Evolutionary conservation across 2,329 filamentous ascomycete genomes (phyloP), one percentile per base, ranked within the genome.

Genomic region (Thielaviopsis punctulata): DNA sequence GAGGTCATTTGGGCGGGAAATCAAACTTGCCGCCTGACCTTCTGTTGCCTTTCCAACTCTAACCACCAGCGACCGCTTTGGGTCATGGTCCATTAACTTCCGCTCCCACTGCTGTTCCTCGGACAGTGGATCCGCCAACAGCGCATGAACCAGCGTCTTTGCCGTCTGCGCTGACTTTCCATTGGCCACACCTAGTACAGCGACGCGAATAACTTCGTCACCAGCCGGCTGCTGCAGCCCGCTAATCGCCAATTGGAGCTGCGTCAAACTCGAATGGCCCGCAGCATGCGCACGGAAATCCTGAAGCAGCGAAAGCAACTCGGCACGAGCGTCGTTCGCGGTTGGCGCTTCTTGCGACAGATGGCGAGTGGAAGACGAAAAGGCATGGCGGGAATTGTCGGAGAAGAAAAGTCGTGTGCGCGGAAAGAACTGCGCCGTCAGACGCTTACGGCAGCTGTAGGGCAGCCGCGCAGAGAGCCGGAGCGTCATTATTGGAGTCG

Each of bases 41-140:
- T 62, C 56, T 4, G 55, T 51, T 3, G 64, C 58, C 30, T 62
- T 59, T 10, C 64, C 67, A 39, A 80, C 73, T 59, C 79, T 73
- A 54, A 89, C 71, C 18, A 88, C 67, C 52, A 88, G 64, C 2
- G 82, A 81, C 55, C 70, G 70, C 25, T 67, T 63, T 24, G 69
- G 63, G 57, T 75, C 70, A 55, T 74, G 70, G 12, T 62, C 61
- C 12, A 74, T 70, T 55, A 88, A 63, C 54, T 78, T 68, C 60
- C 69, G 68, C 64, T 89, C 84, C 84, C 84, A 89, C 23, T 70
- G 64, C 57, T 79, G 73, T 57, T 77, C 73, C 4, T 73, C 66
- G 36, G 71, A 71, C 57, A 89, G 65, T 4, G 84, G 82, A 63
- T 89, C 84, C 2, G 82, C 80, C 1, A 88, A 68, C 12, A 87